Evolutionary conservation across 2,329 filamentous ascomycete species (phyloP).

Genomic region (Talaromyces amestolkiae): DNA sequence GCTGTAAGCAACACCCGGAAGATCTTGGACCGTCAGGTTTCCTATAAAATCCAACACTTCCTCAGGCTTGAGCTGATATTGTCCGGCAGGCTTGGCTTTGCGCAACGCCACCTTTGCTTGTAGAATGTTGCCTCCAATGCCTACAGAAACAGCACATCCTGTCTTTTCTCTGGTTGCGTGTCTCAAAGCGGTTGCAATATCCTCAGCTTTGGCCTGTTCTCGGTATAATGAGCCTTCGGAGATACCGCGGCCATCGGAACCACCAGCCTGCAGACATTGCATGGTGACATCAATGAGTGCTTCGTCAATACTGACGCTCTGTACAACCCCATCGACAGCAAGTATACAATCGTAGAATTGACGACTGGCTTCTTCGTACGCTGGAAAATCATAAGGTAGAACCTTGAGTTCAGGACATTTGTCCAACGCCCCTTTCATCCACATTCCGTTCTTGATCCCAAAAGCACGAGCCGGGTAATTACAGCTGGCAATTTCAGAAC

Average conservation of each 20-base stretch:
- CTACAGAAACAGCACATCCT: constrained; percentile 84
- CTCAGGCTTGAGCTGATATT: constrained; percentile 82
- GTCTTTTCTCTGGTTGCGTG: constrained; percentile 70
- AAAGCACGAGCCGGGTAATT: constrained; percentile 87
- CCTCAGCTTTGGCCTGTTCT: constrained; percentile 75
- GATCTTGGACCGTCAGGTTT: constrained; percentile 70
- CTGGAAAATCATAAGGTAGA: constrained; percentile 91
- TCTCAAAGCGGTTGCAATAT: constrained; percentile 67
- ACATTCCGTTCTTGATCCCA: constrained; percentile 97
- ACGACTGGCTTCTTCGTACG: constrained; percentile 86
- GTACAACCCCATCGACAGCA: constrained; percentile 74
- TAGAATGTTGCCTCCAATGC: constrained; percentile 86
- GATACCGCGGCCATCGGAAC: constrained; percentile 63
- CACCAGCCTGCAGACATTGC: constrained; percentile 63
- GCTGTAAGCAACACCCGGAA: constrained; percentile 91
- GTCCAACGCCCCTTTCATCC: constrained; percentile 89
- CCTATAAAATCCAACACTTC: constrained; percentile 74
- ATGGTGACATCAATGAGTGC: constrained; percentile 80
- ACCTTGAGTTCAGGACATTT: constrained; percentile 83
- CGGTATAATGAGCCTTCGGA: constrained; percentile 68
- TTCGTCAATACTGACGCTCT: constrained; percentile 97
- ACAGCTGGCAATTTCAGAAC: constrained; percentile 95
- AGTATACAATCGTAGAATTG: constrained; percentile 85
- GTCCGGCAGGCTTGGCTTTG: constrained; percentile 91
- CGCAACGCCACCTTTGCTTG: constrained; percentile 87